Evolutionary conservation across 1,284 basidiomycete species (phyloP).

Genomic region (Leccinum fallax): DNA sequence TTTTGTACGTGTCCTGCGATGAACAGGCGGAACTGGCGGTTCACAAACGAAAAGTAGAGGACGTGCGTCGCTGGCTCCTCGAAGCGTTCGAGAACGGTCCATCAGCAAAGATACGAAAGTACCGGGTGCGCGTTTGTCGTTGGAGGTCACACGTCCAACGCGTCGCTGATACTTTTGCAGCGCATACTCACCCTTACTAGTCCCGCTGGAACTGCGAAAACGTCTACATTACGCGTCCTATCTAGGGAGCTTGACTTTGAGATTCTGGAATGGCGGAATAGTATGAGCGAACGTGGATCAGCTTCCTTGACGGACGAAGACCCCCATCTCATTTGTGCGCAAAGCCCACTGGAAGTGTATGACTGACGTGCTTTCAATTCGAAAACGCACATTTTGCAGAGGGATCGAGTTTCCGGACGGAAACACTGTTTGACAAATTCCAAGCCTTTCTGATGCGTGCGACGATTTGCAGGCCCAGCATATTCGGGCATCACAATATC

Average conservation of each 20-base stretch:
- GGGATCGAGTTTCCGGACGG: constrained; percentile 42
- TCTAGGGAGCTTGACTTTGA: constrained; percentile 78
- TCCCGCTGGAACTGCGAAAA: constrained; percentile 91
- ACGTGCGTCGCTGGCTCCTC: constrained; percentile 82
- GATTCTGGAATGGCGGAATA: constrained; percentile 85
- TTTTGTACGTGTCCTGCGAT: not conserved
- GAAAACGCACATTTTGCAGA: constrained; percentile 12
- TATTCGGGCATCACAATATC: constrained; percentile 42
- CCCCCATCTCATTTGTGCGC: not conserved
- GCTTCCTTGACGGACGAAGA: constrained; percentile 10
- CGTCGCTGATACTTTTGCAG: constrained; percentile 41
- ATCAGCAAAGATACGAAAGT: constrained; percentile 68
- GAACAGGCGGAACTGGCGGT: constrained; percentile 81
- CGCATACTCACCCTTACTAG: constrained; percentile 86
- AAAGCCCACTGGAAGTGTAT: not conserved
- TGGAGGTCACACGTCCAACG: not conserved
- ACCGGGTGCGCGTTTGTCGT: constrained; percentile 58
- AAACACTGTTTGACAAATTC: constrained; percentile 75
- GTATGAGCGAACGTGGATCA: constrained; percentile 45
- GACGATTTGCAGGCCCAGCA: constrained; percentile 59
- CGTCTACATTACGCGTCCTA: constrained; percentile 79
- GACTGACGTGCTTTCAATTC: not conserved
- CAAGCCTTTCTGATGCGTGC: constrained; percentile 78
- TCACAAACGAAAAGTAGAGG: constrained; percentile 84
- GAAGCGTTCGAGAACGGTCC: constrained; percentile 79